Conservation (phyloP, 768 basidiomycete species). For the Wakefieldia striispora region DNA sequence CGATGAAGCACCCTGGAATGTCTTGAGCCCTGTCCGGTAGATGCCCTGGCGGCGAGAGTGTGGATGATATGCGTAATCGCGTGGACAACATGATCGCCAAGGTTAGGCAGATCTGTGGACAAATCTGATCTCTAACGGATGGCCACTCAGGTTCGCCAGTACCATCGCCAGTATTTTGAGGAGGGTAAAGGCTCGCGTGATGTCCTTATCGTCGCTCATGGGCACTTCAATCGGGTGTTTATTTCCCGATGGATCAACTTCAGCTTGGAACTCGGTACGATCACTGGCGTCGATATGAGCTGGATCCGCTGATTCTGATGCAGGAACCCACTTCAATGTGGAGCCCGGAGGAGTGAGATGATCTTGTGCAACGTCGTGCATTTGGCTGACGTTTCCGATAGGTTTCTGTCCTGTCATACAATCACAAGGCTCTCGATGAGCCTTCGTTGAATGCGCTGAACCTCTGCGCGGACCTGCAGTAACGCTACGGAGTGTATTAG, state of each 20-base stretch:
- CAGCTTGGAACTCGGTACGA: slow-evolving; percentile 54
- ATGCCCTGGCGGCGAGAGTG: slow-evolving; percentile 87
- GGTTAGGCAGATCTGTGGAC: slow-evolving; percentile 38
- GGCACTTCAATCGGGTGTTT: slow-evolving; percentile 72
- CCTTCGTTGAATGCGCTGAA: slow-evolving; percentile 77
- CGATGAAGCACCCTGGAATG: neutral
- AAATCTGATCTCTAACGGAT: slow-evolving; percentile 5
- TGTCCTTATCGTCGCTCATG: slow-evolving; percentile 88
- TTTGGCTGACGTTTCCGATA: slow-evolving; percentile 28
- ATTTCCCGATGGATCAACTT: slow-evolving; percentile 83
- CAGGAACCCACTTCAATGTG: slow-evolving; percentile 79
- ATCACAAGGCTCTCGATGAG: slow-evolving; percentile 75
- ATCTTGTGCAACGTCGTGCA: neutral
- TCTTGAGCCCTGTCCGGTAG: slow-evolving; percentile 36
- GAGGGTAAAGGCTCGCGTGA: slow-evolving; percentile 68
- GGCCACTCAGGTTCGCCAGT: slow-evolving; percentile 57
- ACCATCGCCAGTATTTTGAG: slow-evolving; percentile 69
- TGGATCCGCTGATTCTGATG: slow-evolving; percentile 7
- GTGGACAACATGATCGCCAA: slow-evolving; percentile 75
- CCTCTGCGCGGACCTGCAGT: slow-evolving; percentile 48
- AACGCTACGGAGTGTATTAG: slow-evolving; percentile 4
- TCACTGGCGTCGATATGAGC: neutral
- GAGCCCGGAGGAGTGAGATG: slow-evolving; percentile 73
- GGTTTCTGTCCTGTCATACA: slow-evolving; percentile 82
- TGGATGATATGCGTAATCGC: slow-evolving; percentile 71